Base-by-base conservation (phyloP, 2,329 filamentous ascomycete genomes). In the Trematosphaeria pertusa region DNA sequence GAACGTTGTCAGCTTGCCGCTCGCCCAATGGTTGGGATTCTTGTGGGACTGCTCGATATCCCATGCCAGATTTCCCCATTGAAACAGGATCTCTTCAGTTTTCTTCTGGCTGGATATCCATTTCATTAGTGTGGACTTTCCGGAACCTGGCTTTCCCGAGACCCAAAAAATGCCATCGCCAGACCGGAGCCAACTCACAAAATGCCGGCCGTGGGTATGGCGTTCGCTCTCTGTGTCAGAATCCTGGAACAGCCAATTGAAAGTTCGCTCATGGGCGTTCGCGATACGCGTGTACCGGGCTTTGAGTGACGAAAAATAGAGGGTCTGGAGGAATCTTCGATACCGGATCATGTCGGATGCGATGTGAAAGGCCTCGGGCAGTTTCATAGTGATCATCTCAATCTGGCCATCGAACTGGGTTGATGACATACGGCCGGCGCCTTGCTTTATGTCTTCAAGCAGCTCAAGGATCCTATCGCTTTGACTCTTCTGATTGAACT, bases 111-210 rank as follows among this genome's bases (percentile, higher is more conserved):
- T 55, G 37, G 46, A 62, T 4, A 76, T 61, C 37, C 71, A 71
- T 47, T 76, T 78, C 71, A 78, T 75, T 12, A 78, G 46, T 0
- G 73, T 78, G 0, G 75, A 78, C 43, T 78, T 78, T 9, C 75
- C 76, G 11, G 73, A 74, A 0, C 76, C 75, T 1, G 74, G 70
- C 31, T 75, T 78, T 2, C 76, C 76, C 20, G 64, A 67, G 8
- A 78, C 69, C 67, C 72, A 75, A 24, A 36, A 18, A 12, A 31
- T 39, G 9, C 35, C 35, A 10, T 38, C 14, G 4, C 22, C 36
- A 9, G 20, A 31, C 5, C 35, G 8, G 5, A 46, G 30, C 43
- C 43, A 46, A 4, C 6, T 19, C 14, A 19, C 19, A 44, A 44
- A 44, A 6, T 17, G 12, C 26, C 19, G 8, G 17, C 28, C 22